Evolutionary conservation across 2,329 filamentous ascomycete genomes (phyloP).

Genomic region (Bipolaris oryzae): DNA sequence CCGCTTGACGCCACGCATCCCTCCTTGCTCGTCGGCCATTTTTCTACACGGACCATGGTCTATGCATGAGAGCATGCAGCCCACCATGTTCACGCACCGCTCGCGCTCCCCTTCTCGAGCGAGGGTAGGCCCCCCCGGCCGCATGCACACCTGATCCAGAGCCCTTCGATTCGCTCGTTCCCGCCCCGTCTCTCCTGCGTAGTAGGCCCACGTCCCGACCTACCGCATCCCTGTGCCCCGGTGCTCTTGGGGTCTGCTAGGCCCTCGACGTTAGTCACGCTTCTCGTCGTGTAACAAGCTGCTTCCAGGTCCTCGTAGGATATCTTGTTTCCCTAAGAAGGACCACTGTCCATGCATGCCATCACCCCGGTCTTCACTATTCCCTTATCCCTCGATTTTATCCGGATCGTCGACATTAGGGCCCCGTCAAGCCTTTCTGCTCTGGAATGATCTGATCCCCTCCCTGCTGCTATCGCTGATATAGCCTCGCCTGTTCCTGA

Average conservation of each 20-base stretch:
- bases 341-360: slow-evolving; percentile 44
- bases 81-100: slow-evolving; percentile 46
- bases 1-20: slow-evolving; percentile 48
- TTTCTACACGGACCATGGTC: slow-evolving; percentile 46
- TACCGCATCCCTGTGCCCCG: slow-evolving; percentile 48
- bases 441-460: slow-evolving; percentile 48
- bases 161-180: slow-evolving; percentile 46
- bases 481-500: slow-evolving; percentile 46
- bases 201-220: slow-evolving; percentile 49
- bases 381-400: slow-evolving; percentile 49
- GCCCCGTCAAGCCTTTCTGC: slow-evolving; percentile 48
- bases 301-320: slow-evolving; percentile 47
- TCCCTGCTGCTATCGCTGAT: slow-evolving; percentile 46
- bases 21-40: slow-evolving; percentile 49
- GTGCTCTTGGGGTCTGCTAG: slow-evolving; percentile 39
- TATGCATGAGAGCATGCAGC: slow-evolving; percentile 38
- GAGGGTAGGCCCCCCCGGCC: slow-evolving; percentile 42
- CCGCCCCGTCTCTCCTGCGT: slow-evolving; percentile 40
- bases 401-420: slow-evolving; percentile 48
- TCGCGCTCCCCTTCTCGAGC: slow-evolving; percentile 40
- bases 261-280: slow-evolving; percentile 48
- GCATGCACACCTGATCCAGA: slow-evolving; percentile 46
- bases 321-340: slow-evolving; percentile 48
- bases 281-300: slow-evolving; percentile 48
- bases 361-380: slow-evolving; percentile 38